phyloP scores from a whole-genome alignment of 2,329 filamentous ascomycete genomes.

The Verticillium klebahnii region DNA sequence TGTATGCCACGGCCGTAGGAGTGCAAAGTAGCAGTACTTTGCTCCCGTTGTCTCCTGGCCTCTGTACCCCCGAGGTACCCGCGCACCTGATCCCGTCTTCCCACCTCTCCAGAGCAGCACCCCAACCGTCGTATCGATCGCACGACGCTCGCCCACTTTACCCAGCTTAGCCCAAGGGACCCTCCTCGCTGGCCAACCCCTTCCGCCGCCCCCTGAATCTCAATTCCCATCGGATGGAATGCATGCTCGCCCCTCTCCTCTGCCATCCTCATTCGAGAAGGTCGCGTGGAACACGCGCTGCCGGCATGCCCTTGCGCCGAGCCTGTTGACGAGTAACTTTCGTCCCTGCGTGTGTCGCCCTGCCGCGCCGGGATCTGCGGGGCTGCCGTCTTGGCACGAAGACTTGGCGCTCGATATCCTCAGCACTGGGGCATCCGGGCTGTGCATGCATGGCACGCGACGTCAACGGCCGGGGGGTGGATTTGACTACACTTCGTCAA shows the following conservation, averaged over 20 bases:
- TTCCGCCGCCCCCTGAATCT: background rate
- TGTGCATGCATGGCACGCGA: background rate
- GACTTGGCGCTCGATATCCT: background rate
- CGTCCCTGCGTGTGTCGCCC: background rate
- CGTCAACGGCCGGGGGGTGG: background rate
- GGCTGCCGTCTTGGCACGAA: background rate
- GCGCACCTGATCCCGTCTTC: background rate
- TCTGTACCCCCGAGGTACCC: background rate
- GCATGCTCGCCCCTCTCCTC: background rate
- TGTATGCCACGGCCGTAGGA: background rate
- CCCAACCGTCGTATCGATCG: too few relatives aligned
- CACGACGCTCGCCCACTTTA: too few relatives aligned
- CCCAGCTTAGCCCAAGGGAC: too few relatives aligned
- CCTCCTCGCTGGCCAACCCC: background rate
- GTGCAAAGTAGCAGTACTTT: background rate
- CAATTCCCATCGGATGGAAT: background rate
- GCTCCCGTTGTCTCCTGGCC: background rate
- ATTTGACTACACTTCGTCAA: background rate
- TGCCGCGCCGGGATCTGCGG: background rate
- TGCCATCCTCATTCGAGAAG: background rate
- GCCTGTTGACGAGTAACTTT: background rate
- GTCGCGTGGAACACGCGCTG: background rate
- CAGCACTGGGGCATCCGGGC: background rate
- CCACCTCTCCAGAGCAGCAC: background rate
- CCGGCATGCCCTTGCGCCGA: background rate